Conservation (phyloP, 352 stramenopile genomes). For the Pythium biforme region DNA sequence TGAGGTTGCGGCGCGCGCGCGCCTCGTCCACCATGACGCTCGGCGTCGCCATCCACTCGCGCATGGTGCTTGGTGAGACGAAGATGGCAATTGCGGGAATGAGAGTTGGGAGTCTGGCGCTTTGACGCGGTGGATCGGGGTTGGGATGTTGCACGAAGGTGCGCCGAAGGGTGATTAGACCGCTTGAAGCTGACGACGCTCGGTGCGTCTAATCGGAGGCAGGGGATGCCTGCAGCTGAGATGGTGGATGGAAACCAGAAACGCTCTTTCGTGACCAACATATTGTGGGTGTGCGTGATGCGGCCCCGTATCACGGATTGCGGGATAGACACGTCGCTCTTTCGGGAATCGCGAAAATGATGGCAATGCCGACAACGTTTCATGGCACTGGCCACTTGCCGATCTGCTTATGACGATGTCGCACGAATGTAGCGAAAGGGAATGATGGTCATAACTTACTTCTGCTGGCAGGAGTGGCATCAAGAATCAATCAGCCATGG, state of each 20-base stretch:
- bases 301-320: too few relatives aligned
- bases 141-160: conserved; percentile 11
- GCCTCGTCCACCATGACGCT: conserved; percentile 62
- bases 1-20: conserved; percentile 58
- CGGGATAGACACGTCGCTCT: too few relatives aligned
- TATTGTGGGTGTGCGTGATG: too few relatives aligned
- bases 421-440: not conserved
- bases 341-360: too few relatives aligned
- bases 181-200: not conserved
- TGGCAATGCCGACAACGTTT: too few relatives aligned
- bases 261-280: too few relatives aligned
- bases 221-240: too few relatives aligned
- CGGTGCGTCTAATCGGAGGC: not conserved
- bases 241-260: not conserved
- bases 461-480: not conserved
- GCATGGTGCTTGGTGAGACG: conserved; percentile 28
- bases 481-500: too few relatives aligned
- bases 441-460: not conserved
- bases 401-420: not conserved
- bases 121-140: not conserved
- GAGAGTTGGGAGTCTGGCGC: not conserved
- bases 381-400: too few relatives aligned
- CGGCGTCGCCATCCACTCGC: conserved; percentile 59
- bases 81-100: conserved; percentile 9
- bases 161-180: not conserved